Base-by-base conservation (phyloP, 192 early-diverging fungal genomes). In the Entomortierella beljakovae region DNA sequence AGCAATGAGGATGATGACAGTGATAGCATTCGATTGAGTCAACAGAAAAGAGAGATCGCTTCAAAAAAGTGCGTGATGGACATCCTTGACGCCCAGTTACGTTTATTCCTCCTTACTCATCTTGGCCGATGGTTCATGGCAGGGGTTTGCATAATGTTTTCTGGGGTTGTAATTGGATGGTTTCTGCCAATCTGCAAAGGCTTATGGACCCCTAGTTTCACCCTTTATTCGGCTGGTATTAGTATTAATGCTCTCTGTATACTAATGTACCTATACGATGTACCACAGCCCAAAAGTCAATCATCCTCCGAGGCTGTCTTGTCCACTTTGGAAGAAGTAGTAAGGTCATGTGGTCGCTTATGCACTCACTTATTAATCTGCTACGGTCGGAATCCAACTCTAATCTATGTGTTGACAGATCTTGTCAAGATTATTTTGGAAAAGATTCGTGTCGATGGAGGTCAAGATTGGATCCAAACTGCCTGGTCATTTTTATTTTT, bases 131-230 rank as follows among this genome's bases (percentile, higher is more conserved):
- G 63, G 72, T 67, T 75, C 40, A 67, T 67, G 72, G 25, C 35
- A 6, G 72, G 64, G 0, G 53, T 57, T 2, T 48, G 57, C 23
- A 20, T 48, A 13, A 62, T 66, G 64, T 61, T 67, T 33, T 22
- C 64, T 10, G 72, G 64, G 22, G 40, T 52, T 0, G 38, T 70
- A 9, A 73, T 64, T 16, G 69, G 38, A 18, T 80, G 66, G 58
- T 35, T 65, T 25, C 32, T 89, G 9, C 88, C 88, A 1, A 71
- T 88, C 40, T 76, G 72, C 63, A 89, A 89, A 50, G 61, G 68
- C 20, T 71, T 89, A n/a, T 89, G 88, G 88, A 85, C 87, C 0
- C 88, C 85, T 1, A 80, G 71, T 13, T 89, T 82, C 43, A 79
- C 81, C 15, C 50, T 87, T 20, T 67, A 83, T 28, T 67, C 82